Evolutionary conservation across 2,329 filamentous ascomycete species (phyloP), one percentile per base, ranked within the genome.

Genomic region (Fusarium pseudocircinatum): DNA sequence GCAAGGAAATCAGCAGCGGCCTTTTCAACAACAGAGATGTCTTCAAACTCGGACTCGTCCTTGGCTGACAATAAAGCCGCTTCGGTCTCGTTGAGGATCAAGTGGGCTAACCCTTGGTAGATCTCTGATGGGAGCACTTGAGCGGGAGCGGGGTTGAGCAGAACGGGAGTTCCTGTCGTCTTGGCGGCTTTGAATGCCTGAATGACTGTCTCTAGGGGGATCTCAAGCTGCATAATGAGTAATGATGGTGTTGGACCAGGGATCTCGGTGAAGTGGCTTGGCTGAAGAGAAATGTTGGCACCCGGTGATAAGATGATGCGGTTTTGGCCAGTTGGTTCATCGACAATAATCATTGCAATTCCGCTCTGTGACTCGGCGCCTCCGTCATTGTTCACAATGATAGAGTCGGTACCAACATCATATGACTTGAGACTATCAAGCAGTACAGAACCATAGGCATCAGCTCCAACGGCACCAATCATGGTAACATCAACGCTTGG

Each of bases 51-150:
- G 0, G 80, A 82, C 72, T 88, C 86, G 7, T 81, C 76, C 60
- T 84, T 84, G 4, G 88, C 89, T 1, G 89, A 91, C 52, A 97
- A 86, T 44, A 95, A 88, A 13, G 91, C 88, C 6, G 95, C 94
- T 84, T 98, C 95, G 2, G 92, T 96, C 84, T 98, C 95, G 78
- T 98, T 98, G 76, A 98, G 88, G 46, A 98, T 89, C 43, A 98
- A 85, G 77, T 97, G 94, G 34, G 91, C 90, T 30, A 98, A 86
- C 0, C 88, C 89, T 12, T 80, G 76, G 79, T 93, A 96, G 10
- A 90, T 90, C 26, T 89, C 86, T 0, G 85, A 84, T 1, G 94
- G 94, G 3, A 97, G 83, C 5, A 84, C 81, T 47, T 91, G 87
- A 4, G 95, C 94, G 6, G 93, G 93, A 3, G 95, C 95, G 13